Evolutionary conservation across 257 asterid genomes (phyloP).

Genomic region (Solanum dulcamara): DNA sequence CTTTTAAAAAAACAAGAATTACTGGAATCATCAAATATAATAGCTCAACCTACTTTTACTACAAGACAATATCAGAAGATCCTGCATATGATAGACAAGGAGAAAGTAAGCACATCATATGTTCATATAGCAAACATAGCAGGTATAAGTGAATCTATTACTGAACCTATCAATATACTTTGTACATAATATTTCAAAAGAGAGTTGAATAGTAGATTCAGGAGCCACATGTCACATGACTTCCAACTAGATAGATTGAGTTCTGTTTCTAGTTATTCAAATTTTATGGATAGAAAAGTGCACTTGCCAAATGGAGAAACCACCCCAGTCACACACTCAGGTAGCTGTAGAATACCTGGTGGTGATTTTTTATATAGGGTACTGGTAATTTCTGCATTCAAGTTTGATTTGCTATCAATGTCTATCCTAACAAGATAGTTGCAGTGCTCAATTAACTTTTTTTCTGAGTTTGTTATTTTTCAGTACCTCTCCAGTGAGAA

Average conservation of each 20-base stretch:
- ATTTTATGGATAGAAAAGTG: neutral
- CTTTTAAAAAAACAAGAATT: neutral
- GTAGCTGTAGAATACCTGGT: too few species aligned
- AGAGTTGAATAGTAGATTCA: neutral
- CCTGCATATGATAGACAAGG: neutral
- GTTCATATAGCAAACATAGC: too few species aligned
- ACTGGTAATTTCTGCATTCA: too few species aligned
- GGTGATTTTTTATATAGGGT: too few species aligned
- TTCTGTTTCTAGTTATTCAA: neutral
- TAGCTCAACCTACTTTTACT: neutral
- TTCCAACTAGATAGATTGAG: too few species aligned
- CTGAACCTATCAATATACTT: neutral
- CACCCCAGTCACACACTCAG: accelerated
- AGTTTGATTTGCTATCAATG: too few species aligned
- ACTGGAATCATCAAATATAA: neutral
- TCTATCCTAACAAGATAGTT: neutral
- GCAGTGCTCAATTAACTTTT: neutral
- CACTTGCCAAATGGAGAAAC: neutral
- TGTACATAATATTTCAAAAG: too few species aligned
- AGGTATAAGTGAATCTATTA: neutral
- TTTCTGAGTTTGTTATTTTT: too few species aligned
- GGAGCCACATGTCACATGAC: neutral
- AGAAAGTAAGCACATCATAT: accelerated
- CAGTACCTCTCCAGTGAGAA: neutral
- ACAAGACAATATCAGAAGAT: neutral